Evolutionary conservation across 805 yeast species (phyloP).

Genomic region (Yamadazyma takamatsuzukensis): DNA sequence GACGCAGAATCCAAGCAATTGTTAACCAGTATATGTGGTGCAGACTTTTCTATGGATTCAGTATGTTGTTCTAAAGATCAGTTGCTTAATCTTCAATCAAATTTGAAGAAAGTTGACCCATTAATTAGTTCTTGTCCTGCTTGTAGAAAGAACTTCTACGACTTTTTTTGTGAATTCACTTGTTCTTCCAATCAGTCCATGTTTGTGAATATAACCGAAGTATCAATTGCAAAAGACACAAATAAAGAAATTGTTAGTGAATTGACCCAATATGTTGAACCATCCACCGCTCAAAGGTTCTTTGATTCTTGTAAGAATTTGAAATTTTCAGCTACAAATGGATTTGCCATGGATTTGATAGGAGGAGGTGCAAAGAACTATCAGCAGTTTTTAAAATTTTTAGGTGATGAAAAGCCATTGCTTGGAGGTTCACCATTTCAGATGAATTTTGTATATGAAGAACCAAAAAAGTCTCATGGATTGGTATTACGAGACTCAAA

Average conservation of each 20-base stretch:
- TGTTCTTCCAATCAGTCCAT: conserved; percentile 82
- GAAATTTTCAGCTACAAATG: conserved; percentile 92
- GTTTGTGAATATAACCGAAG: conserved; percentile 65
- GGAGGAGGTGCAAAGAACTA: conserved; percentile 95
- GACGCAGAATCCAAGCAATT: conserved; percentile 40
- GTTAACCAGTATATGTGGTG: conserved; percentile 68
- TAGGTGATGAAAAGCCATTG: conserved; percentile 92
- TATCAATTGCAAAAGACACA: conserved; percentile 45
- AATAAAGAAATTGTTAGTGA: conserved; percentile 66
- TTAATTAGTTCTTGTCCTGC: conserved; percentile 71
- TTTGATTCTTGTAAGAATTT: conserved; percentile 85
- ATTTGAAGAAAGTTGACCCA: conserved; percentile 42
- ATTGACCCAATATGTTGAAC: conserved; percentile 58
- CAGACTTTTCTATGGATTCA: conserved; percentile 48
- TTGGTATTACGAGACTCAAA: conserved; percentile 23
- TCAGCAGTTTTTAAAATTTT: conserved; percentile 70
- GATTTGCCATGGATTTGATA: conserved; percentile 91
- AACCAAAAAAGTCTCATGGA: conserved; percentile 10
- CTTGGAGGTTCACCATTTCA: conserved; percentile 96
- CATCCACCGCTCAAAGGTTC: conserved; percentile 57
- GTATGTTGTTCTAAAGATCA: conserved; percentile 76
- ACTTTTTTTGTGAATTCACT: conserved; percentile 81
- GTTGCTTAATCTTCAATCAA: conserved; percentile 49
- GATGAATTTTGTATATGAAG: conserved; percentile 64
- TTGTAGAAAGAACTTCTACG: conserved; percentile 78